A percentile compares a stretch with the other conserved stretches of the same genome.
Evolutionary conservation across 805 yeast species (phyloP).

Genomic region (Candida pseudofarinosa): DNA sequence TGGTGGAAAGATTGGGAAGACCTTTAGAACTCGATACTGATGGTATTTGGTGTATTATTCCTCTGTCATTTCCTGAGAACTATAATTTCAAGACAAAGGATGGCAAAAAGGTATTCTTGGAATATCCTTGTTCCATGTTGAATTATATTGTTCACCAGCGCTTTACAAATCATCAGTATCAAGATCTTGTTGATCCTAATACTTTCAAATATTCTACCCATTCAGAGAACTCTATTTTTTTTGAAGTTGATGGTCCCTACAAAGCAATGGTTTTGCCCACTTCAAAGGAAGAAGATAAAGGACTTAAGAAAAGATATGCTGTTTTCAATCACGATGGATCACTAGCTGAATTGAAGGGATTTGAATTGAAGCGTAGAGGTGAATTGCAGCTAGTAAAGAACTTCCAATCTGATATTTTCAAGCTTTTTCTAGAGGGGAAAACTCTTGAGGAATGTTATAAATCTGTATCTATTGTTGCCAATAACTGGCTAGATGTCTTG

Average conservation of each 20-base stretch:
- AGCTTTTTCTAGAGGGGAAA: constrained; percentile 82
- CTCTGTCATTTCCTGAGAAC: constrained; percentile 90
- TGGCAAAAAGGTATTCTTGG: constrained; percentile 73
- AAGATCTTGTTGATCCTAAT: constrained; percentile 70
- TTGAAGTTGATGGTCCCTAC: constrained; percentile 98
- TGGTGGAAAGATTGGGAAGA: constrained; percentile 90
- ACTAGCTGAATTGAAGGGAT: constrained; percentile 92
- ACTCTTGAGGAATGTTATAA: constrained; percentile 75
- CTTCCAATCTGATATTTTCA: constrained; percentile 92
- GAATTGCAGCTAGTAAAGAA: constrained; percentile 90
- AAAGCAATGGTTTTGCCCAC: constrained; percentile 97
- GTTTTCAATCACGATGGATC: constrained; percentile 95
- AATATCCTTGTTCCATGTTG: constrained; percentile 95
- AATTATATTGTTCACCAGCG: constrained; percentile 86
- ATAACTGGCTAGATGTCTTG: constrained; percentile 91
- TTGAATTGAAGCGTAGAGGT: constrained; percentile 94
- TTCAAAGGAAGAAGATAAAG: constrained; percentile 95
- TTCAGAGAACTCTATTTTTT: constrained; percentile 91
- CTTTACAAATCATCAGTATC: constrained; percentile 94
- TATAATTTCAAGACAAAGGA: constrained; percentile 64
- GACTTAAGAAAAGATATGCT: constrained; percentile 93
- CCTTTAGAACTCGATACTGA: constrained; percentile 97
- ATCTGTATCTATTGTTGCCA: constrained; percentile 89
- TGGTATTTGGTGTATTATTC: constrained; percentile 99
- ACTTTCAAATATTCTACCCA: constrained; percentile 66